Base-by-base conservation (phyloP, 352 stramenopile genomes). In the Phytophthora gonapodyides region DNA sequence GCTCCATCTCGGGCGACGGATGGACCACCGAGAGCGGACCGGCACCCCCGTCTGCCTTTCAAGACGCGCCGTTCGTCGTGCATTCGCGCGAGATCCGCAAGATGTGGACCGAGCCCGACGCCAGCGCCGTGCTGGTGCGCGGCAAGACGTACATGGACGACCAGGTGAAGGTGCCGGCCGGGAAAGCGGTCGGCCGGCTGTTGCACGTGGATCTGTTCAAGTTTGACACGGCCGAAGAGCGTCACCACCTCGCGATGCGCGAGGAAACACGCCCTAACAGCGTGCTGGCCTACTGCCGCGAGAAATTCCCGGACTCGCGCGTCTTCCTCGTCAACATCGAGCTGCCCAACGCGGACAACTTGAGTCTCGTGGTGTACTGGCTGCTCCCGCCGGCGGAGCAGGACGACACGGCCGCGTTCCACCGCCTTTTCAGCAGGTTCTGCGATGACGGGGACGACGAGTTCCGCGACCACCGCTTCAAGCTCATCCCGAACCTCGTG, bases 261-360 rank as follows among this genome's bases (percentile, higher is more conserved):
- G 79, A 89, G 34, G 64, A 78, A 34, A 51, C 54, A 33, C 69
- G 77, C 0, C 50, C 73, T 16, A 53, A 77, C 19, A 89, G 82
- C 53, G 71, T 93, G 30, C 47, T 89, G 30, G 64, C 52, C 16
- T 78, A 78, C 44, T 89, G 78, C 33, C 52, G 49, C 2, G 48
- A 75, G 7, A 64, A 78, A n/a, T 76, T 79, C 54, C 69, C 75
- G 0, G 64, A 84, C 47, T 78, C 82, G 48, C 85, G 89, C 34
- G 75, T 96, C 24, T 94, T 96, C 58, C 67, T 96, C n/a, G 67
- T 97, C 49, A 96, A 96, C 62, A 78, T 97, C 27, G 72, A 91
- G 61, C 62, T 97, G 9, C 89, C 88, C 1, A 89, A 88, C 30
- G 60, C 74, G 0, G 75, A 87, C 12, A 87, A 89, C 55, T 67